A percentile compares a stretch with the other conserved stretches of the same genome.
Conservation (phyloP, 2,329 filamentous ascomycete genomes). For the Penicillium sp. region DNA sequence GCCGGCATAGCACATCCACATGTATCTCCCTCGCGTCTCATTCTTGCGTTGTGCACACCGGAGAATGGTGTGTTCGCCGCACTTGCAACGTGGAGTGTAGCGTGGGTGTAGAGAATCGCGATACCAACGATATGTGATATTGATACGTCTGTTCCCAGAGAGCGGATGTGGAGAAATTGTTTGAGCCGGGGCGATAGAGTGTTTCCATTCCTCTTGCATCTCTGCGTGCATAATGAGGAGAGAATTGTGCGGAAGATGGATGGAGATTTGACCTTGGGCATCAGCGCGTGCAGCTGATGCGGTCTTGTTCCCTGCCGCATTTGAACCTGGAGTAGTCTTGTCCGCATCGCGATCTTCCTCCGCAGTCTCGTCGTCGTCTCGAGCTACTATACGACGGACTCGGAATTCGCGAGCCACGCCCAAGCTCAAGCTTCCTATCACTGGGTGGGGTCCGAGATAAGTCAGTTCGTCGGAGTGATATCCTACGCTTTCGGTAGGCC, state of each 20-base stretch:
- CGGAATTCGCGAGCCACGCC: constrained; percentile 92
- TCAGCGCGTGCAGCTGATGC: constrained; percentile 41
- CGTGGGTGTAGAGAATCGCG: constrained; percentile 65
- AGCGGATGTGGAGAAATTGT: constrained; percentile 78
- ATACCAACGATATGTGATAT: constrained; percentile 89
- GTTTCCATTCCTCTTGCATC: constrained; percentile 97
- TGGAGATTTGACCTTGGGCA: constrained; percentile 74
- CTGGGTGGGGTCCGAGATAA: constrained; percentile 76
- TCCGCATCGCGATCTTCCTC: constrained; percentile 10
- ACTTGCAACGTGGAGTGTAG: constrained; percentile 68
- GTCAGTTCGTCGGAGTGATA: constrained; percentile 90
- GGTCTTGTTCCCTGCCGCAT: constrained; percentile 22
- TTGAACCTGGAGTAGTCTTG: constrained; percentile 16
- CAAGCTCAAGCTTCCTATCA: constrained; percentile 82
- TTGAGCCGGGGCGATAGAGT: constrained; percentile 65
- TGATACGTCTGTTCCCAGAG: constrained; percentile 71
- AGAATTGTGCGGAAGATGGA: constrained; percentile 89
- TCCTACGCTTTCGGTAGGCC: constrained; percentile 71
- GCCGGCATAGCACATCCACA: constrained; percentile 85
- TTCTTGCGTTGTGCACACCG: constrained; percentile 71
- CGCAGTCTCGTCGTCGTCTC: constrained; percentile 42
- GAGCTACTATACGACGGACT: constrained; percentile 64
- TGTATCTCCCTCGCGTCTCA: constrained; percentile 69
- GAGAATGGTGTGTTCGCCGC: constrained; percentile 59
- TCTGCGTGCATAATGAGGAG: constrained; percentile 92